A percentile compares a stretch with the other conserved stretches of the same genome.
phyloP scores from a whole-genome alignment of 2,329 filamentous ascomycete species.

The Ophiostoma himal-ulmi region DNA sequence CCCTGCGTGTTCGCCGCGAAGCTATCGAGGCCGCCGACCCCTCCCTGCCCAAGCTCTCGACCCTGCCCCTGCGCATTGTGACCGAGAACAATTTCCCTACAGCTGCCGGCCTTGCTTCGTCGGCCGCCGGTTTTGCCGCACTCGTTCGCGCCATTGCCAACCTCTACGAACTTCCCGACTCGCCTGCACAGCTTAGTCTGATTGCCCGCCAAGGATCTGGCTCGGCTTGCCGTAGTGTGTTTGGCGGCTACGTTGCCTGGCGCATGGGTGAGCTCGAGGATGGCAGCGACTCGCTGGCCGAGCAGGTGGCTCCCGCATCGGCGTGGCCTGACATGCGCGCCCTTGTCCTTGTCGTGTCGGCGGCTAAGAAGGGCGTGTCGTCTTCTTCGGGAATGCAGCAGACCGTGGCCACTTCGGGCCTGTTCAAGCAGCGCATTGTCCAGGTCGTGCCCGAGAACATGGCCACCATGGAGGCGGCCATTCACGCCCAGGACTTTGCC shows the following conservation, averaged over 20 bases:
- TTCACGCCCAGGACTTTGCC: slow-evolving; percentile 63
- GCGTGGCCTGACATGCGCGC: slow-evolving; percentile 97
- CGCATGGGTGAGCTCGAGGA: slow-evolving; percentile 69
- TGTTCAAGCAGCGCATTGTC: slow-evolving; percentile 72
- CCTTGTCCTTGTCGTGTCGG: slow-evolving; percentile 81
- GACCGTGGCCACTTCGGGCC: slow-evolving; percentile 82
- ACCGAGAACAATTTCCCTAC: slow-evolving; percentile 99
- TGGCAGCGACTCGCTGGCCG: slow-evolving; percentile 80
- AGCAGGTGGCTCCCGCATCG: slow-evolving; percentile 77
- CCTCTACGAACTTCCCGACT: slow-evolving; percentile 78
- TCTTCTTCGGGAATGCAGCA: slow-evolving; percentile 96
- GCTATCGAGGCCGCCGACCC: slow-evolving; percentile 66
- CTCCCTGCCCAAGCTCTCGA: slow-evolving; percentile 74
- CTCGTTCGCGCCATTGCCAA: slow-evolving; percentile 82
- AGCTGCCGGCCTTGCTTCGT: slow-evolving; percentile 77
- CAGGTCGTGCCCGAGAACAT: slow-evolving; percentile 54
- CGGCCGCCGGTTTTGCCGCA: slow-evolving; percentile 63
- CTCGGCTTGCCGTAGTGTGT: slow-evolving; percentile 86
- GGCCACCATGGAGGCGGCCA: slow-evolving; percentile 29
- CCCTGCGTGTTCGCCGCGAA: slow-evolving; percentile 71
- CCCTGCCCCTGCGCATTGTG: slow-evolving; percentile 74
- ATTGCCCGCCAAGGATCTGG: slow-evolving; percentile 93
- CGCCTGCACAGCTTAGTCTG: slow-evolving; percentile 74
- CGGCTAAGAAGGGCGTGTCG: slow-evolving; percentile 91
- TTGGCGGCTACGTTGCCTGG: slow-evolving; percentile 96